These are phyloP conservation scores for Paulownia fortunei DNA, from an alignment of 257 asterid genomes.

Conservation along the genomic window DNA sequence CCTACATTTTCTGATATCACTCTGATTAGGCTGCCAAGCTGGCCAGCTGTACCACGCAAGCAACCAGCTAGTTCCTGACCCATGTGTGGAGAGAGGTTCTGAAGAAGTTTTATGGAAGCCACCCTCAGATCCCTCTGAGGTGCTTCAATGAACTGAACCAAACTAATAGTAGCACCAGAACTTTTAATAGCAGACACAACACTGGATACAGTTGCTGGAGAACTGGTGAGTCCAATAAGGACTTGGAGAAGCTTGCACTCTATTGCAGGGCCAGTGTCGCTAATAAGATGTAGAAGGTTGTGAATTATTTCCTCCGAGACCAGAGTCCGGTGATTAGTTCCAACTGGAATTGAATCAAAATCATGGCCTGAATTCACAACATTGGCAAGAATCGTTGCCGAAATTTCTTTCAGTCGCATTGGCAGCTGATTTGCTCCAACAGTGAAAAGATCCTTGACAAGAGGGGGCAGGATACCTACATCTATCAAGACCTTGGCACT, in stretches of 20 bases:
- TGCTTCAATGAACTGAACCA: conserved; percentile 94
- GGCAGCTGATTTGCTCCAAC: conserved; percentile 76
- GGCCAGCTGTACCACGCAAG: conserved; percentile 76
- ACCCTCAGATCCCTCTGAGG: conserved; percentile 81
- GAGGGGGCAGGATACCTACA: conserved; percentile 97
- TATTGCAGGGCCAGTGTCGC: conserved; percentile 94
- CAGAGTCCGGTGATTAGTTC: conserved; percentile 74
- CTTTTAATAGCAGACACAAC: conserved; percentile 83
- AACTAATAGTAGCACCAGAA: conserved; percentile 83
- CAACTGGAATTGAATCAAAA: conserved; percentile 73
- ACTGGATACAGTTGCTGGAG: conserved; percentile 58
- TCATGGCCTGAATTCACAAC: conserved; percentile 81
- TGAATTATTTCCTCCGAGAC: conserved; percentile 86
- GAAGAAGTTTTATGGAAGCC: conserved; percentile 83
- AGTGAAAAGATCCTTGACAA: conserved; percentile 83
- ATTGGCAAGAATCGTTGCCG: conserved; percentile 89
- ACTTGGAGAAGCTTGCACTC: conserved; percentile 94
- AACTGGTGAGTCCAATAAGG: conserved; percentile 84
- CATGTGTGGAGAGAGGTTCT: conserved; percentile 84
- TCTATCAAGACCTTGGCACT: conserved; percentile 83
- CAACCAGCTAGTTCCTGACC: conserved; percentile 80
- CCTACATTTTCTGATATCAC: conserved; percentile 69
- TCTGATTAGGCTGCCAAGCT: conserved; percentile 68
- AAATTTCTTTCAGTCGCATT: conserved; percentile 77
- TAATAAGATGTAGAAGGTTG: conserved; percentile 79